Evolutionary conservation across 2,329 filamentous ascomycete genomes (phyloP).

Genomic region (Pseudocercospora pini-densiflorae): DNA sequence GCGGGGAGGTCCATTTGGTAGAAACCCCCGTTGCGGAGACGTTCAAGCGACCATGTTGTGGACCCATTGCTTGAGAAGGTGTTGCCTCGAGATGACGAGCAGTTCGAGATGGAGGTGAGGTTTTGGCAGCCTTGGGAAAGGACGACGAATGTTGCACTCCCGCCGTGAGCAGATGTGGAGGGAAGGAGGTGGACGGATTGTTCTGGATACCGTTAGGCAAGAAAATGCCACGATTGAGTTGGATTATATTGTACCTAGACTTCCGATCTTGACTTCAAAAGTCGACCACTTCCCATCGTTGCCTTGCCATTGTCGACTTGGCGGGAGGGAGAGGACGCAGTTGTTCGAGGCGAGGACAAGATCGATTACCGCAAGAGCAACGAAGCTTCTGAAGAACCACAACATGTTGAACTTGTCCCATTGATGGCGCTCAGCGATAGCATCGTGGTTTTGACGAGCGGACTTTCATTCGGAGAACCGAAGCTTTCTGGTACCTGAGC

Average conservation of each 20-base stretch:
- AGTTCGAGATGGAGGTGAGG: slow-evolving; percentile 28
- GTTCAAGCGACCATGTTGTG: slow-evolving; percentile 4
- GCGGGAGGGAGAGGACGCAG: background rate
- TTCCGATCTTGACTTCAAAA: slow-evolving; percentile 33
- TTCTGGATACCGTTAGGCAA: background rate
- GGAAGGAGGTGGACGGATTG: slow-evolving; percentile 31
- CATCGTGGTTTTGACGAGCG: background rate
- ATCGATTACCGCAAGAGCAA: background rate
- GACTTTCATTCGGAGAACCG: background rate
- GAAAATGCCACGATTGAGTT: background rate
- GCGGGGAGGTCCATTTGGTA: slow-evolving; percentile 29
- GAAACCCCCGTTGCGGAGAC: slow-evolving; percentile 22
- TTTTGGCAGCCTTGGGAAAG: slow-evolving; percentile 31
- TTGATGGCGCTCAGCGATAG: background rate
- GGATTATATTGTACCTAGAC: slow-evolving; percentile 13
- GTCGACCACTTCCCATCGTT: slow-evolving; percentile 33
- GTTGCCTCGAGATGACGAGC: background rate
- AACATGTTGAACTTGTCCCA: background rate
- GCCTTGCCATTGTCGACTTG: background rate
- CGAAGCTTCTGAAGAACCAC: background rate
- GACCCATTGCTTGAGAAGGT: slow-evolving; percentile 7
- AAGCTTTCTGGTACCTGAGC: background rate
- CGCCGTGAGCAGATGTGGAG: slow-evolving; percentile 29
- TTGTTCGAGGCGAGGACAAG: background rate
- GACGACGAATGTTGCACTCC: slow-evolving; percentile 28